Evolutionary conservation across 805 yeast genomes (phyloP), one percentile per base, ranked within the genome.

Genomic region (Schwanniomyces yamadae): DNA sequence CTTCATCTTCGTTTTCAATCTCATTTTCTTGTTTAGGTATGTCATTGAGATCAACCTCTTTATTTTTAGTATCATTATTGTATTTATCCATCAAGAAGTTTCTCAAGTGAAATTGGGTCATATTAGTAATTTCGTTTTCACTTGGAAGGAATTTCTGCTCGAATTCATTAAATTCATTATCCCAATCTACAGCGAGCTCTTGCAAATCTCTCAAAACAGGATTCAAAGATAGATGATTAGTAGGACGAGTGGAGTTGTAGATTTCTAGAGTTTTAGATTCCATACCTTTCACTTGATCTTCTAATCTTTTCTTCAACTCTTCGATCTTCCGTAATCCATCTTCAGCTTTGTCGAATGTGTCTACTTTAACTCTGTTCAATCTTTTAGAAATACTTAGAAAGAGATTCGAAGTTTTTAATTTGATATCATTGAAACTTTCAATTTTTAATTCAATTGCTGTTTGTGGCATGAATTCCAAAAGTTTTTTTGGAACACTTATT

Each of bases 81-180:
- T 67, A 59, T 37, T 70, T 72, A 37, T 80, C 89, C 50, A 77
- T 61, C 46, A 91, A 80, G 32, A 90, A 70, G 46, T 82, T 84
- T 41, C 81, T 78, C 50, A 91, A 65, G 54, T 91, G 98, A 48
- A 82, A 82, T 4, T 95, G 84, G 1, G 99, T 90, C 28, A 93
- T 85, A 44, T 87, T 73, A 4, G 95, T 81, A 46, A 93, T 85
- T 70, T 93, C 99, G 50, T 82, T 86, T 57, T 93, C 98, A 6
- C 95, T 80, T 1, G 98, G 98, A 41, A 91, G 72, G 53, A 75
- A 93, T 14, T 72, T 71, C 28, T 73, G 73, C 41, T 86, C 97
- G 62, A 93, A 91, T 6, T 78, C 84, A 23, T 78, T 73, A 50
- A 93, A 89, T 39, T 83, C 95, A 15, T 61, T 49, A 59, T 91